These are phyloP conservation scores for Aureobasidium pullulans DNA, from an alignment of 2,329 filamentous ascomycete genomes.

Conservation along the genomic window DNA sequence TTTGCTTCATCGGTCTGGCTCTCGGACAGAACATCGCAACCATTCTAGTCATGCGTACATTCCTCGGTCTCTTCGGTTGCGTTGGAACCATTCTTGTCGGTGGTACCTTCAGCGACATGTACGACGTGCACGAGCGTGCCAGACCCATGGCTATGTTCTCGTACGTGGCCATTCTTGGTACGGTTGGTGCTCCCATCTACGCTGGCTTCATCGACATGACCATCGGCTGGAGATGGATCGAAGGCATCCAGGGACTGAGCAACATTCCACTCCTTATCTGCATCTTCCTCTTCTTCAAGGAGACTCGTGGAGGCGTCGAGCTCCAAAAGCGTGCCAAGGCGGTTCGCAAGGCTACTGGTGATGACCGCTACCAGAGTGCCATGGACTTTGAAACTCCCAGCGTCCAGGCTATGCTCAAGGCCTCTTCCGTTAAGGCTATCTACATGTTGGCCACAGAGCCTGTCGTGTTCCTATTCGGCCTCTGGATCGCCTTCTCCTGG, in stretches of 20 bases:
- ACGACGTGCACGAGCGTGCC: constrained; percentile 38
- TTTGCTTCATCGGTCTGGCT: constrained; percentile 43
- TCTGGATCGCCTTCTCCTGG: constrained; percentile 49
- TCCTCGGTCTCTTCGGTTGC: constrained; percentile 44
- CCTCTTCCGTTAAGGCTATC: constrained; percentile 46
- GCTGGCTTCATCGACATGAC: constrained; percentile 47
- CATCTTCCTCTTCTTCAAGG: constrained; percentile 38
- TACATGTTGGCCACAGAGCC: constrained; percentile 44
- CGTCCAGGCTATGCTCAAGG: constrained; percentile 39
- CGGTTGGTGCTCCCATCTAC: constrained; percentile 47
- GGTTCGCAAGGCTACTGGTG: constrained; percentile 41
- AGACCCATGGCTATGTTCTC: constrained; percentile 43
- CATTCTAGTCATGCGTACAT: constrained; percentile 40
- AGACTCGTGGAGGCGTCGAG: constrained; percentile 42
- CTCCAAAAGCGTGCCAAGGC: constrained; percentile 43
- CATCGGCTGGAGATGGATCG: constrained; percentile 49
- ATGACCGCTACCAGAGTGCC: constrained; percentile 43
- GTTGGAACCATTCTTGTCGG: constrained; percentile 44
- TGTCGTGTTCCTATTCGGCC: constrained; percentile 43
- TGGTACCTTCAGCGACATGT: constrained; percentile 46
- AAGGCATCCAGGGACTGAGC: constrained; percentile 46
- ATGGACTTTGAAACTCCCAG: constrained; percentile 46
- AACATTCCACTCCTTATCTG: constrained; percentile 43
- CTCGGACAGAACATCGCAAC: constrained; percentile 43
- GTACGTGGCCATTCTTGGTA: constrained; percentile 45